Evolutionary conservation across 495 filamentous ascomycete species (phyloP).

Genomic region (Cercophora sp.): DNA sequence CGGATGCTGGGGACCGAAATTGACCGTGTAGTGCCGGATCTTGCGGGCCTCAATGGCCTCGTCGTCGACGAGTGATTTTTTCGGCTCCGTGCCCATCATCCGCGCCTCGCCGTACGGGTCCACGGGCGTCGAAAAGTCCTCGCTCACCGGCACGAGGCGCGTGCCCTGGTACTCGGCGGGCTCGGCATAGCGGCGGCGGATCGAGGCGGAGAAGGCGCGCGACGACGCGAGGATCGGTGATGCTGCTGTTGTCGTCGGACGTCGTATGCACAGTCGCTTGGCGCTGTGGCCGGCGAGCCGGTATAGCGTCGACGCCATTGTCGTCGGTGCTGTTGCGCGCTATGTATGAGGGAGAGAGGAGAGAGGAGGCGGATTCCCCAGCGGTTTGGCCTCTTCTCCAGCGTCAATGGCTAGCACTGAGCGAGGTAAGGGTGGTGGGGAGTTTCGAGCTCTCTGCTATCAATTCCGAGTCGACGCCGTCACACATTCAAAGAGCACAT

Average conservation of each 20-base stretch:
- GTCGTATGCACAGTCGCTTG: conserved; percentile 49
- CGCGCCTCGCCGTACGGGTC: conserved; percentile 37
- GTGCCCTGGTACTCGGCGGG: conserved; percentile 56
- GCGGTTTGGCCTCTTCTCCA: conserved; percentile 25
- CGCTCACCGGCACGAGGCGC: conserved; percentile 62
- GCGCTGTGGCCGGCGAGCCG: conserved; percentile 53
- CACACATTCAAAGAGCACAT: neutral
- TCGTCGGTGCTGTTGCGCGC: conserved; percentile 2
- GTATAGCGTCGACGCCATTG: conserved; percentile 49
- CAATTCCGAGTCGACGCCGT: conserved; percentile 7
- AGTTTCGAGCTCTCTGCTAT: conserved; percentile 15
- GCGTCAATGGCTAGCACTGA: conserved; percentile 19
- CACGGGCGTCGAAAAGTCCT: conserved; percentile 53
- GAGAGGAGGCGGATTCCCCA: conserved; percentile 9
- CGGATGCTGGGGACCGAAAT: conserved; percentile 98
- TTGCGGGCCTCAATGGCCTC: conserved; percentile 63
- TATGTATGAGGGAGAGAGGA: too few species aligned
- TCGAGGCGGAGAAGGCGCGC: conserved; percentile 62
- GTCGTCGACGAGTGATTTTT: conserved; percentile 43
- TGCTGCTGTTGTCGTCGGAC: conserved; percentile 12
- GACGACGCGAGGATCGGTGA: conserved; percentile 13
- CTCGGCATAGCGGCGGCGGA: conserved; percentile 59
- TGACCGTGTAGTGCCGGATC: conserved; percentile 98
- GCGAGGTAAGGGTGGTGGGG: conserved; percentile 2
- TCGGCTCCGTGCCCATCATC: conserved; percentile 18